Evolutionary conservation across 352 stramenopile species (phyloP).

Genomic region (Detonula confervacea): DNA sequence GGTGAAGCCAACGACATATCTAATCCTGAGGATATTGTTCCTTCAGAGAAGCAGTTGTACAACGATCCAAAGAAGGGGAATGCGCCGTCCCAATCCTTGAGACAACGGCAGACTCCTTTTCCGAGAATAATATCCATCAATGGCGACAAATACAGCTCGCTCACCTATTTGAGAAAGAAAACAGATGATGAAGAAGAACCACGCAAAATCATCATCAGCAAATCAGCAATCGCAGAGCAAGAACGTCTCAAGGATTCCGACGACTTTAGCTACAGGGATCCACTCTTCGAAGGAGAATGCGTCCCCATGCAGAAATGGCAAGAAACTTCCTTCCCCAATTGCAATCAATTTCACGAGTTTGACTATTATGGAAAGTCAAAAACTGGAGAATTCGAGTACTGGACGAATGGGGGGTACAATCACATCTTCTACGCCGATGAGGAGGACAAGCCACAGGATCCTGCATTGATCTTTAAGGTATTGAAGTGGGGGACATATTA

Average conservation of each 20-base stretch:
- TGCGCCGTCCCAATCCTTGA: constrained; percentile 11
- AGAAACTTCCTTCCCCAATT: constrained; percentile 55
- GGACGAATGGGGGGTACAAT: constrained; percentile 53
- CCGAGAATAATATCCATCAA: constrained; percentile 23
- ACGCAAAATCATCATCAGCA: constrained; percentile 21
- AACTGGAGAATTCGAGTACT: constrained; percentile 31
- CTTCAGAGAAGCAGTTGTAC: not conserved
- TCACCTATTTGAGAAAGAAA: not conserved
- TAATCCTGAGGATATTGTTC: not conserved
- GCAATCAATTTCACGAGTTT: constrained; percentile 73
- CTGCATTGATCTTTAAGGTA: constrained; percentile 40
- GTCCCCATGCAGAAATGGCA: constrained; percentile 60
- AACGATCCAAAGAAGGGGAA: not conserved
- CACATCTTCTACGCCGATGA: constrained; percentile 49
- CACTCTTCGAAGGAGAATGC: constrained; percentile 55
- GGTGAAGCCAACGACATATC: not conserved
- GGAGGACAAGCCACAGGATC: constrained; percentile 7
- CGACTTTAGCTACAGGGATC: constrained; percentile 43
- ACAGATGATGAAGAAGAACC: constrained; percentile 21
- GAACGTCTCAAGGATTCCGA: constrained; percentile 31
- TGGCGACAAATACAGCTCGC: not conserved
- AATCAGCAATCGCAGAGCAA: constrained; percentile 15
- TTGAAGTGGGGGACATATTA: constrained; percentile 49
- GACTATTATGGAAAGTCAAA: constrained; percentile 44
- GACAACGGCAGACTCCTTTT: constrained; percentile 2